Evolutionary conservation across 345 rosid genomes (phyloP).

Genomic region (Triadica sebifera): DNA sequence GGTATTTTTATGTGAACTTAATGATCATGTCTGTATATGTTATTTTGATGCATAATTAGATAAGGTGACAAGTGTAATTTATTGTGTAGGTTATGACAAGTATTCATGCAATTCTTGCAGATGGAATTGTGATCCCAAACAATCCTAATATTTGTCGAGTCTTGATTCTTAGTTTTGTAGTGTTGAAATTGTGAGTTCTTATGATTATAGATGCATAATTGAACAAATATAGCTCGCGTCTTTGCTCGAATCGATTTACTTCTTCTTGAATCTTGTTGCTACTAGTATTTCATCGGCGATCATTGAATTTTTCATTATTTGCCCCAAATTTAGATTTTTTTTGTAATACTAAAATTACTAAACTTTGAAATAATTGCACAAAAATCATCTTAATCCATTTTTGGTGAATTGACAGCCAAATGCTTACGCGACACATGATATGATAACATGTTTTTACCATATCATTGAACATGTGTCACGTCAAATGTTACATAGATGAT

Average conservation of each 20-base stretch:
- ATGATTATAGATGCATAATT: neutral
- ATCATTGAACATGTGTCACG: no score
- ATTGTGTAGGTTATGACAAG: conserved; percentile 74
- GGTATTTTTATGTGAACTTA: neutral
- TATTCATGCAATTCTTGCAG: conserved; percentile 82
- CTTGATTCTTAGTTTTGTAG: neutral
- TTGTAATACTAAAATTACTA: no score
- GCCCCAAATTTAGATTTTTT: no score
- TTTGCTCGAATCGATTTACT: neutral
- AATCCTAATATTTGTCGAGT: neutral
- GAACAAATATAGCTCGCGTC: neutral
- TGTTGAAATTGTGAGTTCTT: neutral
- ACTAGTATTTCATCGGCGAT: neutral
- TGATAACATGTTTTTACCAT: no score
- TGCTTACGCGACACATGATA: no score
- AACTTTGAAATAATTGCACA: no score
- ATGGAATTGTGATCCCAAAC: conserved; percentile 75
- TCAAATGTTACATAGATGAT: no score
- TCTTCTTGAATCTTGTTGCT: neutral
- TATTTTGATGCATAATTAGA: neutral
- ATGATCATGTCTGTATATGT: neutral
- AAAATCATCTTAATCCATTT: no score
- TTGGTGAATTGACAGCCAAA: no score
- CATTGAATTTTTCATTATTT: no score
- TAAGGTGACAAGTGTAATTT: neutral